A percentile compares a stretch with the other conserved stretches of the same genome.
These are phyloP conservation scores for Epichloe hybrida DNA, from an alignment of 2,329 filamentous ascomycete species.

Conservation along the genomic window DNA sequence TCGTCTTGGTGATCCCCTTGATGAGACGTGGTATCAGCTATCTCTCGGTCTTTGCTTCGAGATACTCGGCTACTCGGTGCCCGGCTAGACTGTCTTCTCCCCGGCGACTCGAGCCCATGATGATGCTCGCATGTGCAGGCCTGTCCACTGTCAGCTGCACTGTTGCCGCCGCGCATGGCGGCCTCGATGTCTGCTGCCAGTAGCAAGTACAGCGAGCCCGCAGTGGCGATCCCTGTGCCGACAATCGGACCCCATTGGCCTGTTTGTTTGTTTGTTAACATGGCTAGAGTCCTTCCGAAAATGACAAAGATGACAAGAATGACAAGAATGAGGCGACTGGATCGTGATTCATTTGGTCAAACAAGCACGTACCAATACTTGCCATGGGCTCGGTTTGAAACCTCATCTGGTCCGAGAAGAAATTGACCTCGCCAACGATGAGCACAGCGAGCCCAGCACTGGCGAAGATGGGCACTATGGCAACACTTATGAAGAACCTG, in stretches of 20 bases:
- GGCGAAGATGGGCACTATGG: slow-evolving; percentile 46
- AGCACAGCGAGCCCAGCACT: slow-evolving; percentile 46
- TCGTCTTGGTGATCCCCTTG: background rate
- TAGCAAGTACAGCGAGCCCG: slow-evolving; percentile 45
- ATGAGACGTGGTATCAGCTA: background rate
- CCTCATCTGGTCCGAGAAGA: slow-evolving; percentile 40
- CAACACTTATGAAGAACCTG: slow-evolving; percentile 36
- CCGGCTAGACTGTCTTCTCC: background rate
- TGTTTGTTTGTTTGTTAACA: slow-evolving; percentile 9
- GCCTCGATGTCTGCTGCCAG: slow-evolving; percentile 22
- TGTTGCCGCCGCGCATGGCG: slow-evolving; percentile 4
- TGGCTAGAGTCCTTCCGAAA: background rate
- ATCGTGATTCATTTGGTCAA: too few relatives aligned
- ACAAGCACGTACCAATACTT: slow-evolving; percentile 37
- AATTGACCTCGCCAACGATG: slow-evolving; percentile 49
- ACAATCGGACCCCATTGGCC: slow-evolving; percentile 48
- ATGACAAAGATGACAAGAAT: background rate
- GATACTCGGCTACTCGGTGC: background rate
- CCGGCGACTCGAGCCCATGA: background rate
- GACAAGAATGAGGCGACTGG: too few relatives aligned
- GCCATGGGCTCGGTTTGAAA: slow-evolving; percentile 50
- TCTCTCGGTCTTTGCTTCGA: background rate
- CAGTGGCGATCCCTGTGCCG: slow-evolving; percentile 41
- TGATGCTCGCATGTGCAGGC: slow-evolving; percentile 10
- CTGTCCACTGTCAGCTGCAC: background rate